Base-by-base conservation (phyloP, 495 filamentous ascomycete species). In the Bacidia rubella region DNA sequence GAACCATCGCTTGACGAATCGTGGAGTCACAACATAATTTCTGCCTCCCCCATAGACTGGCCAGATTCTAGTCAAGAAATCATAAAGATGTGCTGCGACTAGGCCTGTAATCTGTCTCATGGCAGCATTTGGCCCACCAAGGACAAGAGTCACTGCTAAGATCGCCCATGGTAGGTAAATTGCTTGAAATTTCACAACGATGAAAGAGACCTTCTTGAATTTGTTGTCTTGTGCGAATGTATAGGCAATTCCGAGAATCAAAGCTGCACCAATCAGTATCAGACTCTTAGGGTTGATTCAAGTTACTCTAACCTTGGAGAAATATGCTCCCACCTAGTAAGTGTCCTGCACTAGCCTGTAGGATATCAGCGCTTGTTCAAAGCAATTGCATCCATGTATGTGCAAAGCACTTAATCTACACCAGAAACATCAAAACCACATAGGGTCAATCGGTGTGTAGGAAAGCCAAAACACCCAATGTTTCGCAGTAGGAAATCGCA, bases 191-290 rank as follows among this genome's bases (percentile, higher is more conserved):
- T 78, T 79, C 54, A 95, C 69, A 59, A 96, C 70, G 65, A 83
- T 85, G 64, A 89, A 86, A 29, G 66, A 77, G 7, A 80, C 71
- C 55, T 81, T 80, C 53, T 66, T 71, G 49, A 83, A 82, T 46
- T 85, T 80, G 64, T 89, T 85, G 53, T 90, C 87, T 65, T 93
- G 88, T 10, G 77, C 73, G 43, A 78, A 85, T 11, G 87, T 95
- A 65, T 90, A 94, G 55, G 78, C 76, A 42, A 92, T 73, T 17
- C 85, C 86, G 40, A 93, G 68, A 47, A 83, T 80, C 49, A 96
- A 74, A 20, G 81, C 84, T 81, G 54, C 42, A n/a, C 11, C 15
- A n/a, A 56, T 69, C 51, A 74, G 66, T 59, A 46, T 55, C 35
- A 15, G 10, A 15, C 52, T n/a, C 24, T 10, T 5, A 27, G 24